Conservation (phyloP, 78 protist genomes). For the Salpingoeca rosetta region DNA sequence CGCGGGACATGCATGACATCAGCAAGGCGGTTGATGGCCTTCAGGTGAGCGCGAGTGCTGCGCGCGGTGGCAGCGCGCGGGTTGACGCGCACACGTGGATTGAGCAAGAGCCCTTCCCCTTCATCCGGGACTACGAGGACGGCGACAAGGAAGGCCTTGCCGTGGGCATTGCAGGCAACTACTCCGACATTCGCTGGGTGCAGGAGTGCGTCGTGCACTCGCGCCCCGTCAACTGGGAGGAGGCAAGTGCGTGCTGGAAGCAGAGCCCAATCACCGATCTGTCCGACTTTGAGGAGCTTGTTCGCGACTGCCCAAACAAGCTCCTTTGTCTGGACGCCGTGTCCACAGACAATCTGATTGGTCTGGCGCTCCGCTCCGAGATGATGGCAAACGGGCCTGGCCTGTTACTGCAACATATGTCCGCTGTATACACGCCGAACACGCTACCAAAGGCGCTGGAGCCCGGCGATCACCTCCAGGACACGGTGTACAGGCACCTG, state of each 20-base stretch:
- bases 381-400: too few species aligned
- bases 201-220: background rate
- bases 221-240: background rate
- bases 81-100: too few species aligned
- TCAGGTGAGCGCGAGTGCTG: background rate
- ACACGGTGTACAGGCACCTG: too few species aligned
- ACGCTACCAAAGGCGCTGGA: too few species aligned
- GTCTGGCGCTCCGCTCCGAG: too few species aligned
- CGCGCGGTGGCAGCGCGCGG: too few species aligned
- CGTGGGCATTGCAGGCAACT: background rate
- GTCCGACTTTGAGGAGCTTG: background rate
- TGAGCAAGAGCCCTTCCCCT: background rate
- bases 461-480: too few species aligned
- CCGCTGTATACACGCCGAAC: too few species aligned
- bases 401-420: too few species aligned
- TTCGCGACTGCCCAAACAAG: background rate
- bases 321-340: background rate
- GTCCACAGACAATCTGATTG: background rate
- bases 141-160: background rate
- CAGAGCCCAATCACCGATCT: background rate
- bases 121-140: background rate
- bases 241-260: background rate
- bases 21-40: background rate
- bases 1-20: too few species aligned
- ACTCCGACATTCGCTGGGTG: background rate